These are phyloP conservation scores for Pestalotiopsis sp. DNA, from an alignment of 2,329 filamentous ascomycete species.

Conservation along the genomic window DNA sequence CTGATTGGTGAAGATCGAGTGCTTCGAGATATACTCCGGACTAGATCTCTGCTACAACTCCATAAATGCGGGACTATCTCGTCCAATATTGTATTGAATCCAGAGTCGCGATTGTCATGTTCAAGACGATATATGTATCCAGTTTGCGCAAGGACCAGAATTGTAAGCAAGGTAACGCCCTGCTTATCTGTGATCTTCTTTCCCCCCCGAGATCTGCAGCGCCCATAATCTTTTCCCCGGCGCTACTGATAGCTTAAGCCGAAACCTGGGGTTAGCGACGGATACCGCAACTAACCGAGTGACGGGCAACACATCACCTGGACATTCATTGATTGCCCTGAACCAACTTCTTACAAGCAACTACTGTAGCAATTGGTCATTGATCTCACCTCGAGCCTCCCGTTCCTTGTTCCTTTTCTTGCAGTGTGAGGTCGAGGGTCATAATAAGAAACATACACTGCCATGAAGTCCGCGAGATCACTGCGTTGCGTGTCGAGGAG, in stretches of 20 bases:
- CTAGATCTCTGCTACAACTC: neutral
- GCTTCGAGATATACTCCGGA: neutral
- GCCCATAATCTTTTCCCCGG: neutral
- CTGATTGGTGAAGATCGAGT: neutral
- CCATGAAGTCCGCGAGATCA: constrained; percentile 24
- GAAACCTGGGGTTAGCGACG: constrained; percentile 9
- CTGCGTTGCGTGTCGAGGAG: constrained; percentile 21
- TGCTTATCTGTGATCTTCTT: neutral
- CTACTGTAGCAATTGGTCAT: neutral
- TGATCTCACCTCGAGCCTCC: neutral
- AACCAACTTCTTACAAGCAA: neutral
- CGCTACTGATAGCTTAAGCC: constrained; percentile 5
- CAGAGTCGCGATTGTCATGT: neutral
- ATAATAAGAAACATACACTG: neutral
- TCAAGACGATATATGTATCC: neutral
- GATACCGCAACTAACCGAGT: constrained; percentile 11
- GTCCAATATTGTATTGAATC: neutral
- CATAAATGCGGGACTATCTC: neutral
- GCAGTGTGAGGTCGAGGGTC: neutral
- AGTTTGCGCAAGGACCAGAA: neutral
- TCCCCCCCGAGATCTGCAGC: neutral
- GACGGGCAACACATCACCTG: constrained; percentile 4
- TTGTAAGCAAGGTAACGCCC: neutral
- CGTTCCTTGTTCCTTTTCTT: neutral
- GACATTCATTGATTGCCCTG: neutral